Conservation (phyloP, 805 yeast species). For the Wickerhamomyces queroliae region DNA sequence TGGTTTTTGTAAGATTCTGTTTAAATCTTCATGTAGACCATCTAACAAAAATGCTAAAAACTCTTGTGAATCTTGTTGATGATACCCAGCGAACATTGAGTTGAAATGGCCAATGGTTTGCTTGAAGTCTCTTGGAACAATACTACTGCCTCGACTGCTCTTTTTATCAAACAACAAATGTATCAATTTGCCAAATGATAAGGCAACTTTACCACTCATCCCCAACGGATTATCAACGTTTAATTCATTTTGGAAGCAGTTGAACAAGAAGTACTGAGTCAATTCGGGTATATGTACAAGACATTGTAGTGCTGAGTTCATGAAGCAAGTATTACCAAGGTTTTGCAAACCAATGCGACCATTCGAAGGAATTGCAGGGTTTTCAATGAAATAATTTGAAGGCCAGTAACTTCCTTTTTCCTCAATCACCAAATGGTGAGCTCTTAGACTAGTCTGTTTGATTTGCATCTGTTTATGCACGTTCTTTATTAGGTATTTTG, state of each 20-base stretch:
- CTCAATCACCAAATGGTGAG: conserved; percentile 29
- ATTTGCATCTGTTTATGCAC: conserved; percentile 12
- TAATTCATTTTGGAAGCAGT: conserved; percentile 56
- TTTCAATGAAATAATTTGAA: conserved; percentile 26
- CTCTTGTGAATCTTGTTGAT: conserved; percentile 94
- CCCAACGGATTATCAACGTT: conserved; percentile 83
- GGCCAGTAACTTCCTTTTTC: conserved; percentile 31
- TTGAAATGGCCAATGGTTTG: conserved; percentile 73
- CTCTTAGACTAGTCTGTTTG: conserved; percentile 14
- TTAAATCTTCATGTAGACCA: conserved; percentile 88
- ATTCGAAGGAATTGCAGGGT: conserved; percentile 25
- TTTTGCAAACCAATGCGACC: conserved; percentile 65
- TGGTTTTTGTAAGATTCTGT: conserved; percentile 78
- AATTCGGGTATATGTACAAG: conserved; percentile 81
- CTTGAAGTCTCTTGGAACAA: conserved; percentile 69
- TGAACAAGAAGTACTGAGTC: conserved; percentile 63
- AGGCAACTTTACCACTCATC: conserved; percentile 74
- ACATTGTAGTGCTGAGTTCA: conserved; percentile 94
- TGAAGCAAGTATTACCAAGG: conserved; percentile 88
- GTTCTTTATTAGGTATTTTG: conserved; percentile 19
- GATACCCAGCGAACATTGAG: conserved; percentile 70
- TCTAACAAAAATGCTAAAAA: conserved; percentile 83
- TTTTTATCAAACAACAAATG: conserved; percentile 43
- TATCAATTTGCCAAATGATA: conserved; percentile 65
- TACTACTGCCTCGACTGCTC: conserved; percentile 8